These are phyloP conservation scores for Chlamydomonas sphaeroides DNA, from an alignment of 139 green algal genomes.

Conservation along the genomic window DNA sequence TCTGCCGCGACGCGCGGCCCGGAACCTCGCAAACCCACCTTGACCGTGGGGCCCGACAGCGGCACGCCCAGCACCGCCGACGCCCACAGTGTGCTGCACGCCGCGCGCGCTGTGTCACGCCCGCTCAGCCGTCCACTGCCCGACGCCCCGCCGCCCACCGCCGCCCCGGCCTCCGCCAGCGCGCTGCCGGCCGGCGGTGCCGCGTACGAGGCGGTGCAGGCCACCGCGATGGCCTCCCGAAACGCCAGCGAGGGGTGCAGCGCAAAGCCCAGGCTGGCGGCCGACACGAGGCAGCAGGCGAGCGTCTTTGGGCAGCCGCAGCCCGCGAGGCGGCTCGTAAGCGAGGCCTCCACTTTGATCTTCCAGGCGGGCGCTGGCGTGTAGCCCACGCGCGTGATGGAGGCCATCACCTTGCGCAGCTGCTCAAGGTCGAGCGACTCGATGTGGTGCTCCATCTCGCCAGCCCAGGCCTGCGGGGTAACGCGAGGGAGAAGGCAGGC, in stretches of 20 bases:
- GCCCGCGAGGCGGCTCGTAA: neutral
- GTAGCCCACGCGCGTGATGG: slow-evolving; percentile 13
- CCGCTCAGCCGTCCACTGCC: neutral
- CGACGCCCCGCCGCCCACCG: neutral
- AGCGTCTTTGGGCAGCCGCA: slow-evolving; percentile 14
- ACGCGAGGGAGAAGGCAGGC: too few species aligned
- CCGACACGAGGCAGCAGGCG: slow-evolving; percentile 24
- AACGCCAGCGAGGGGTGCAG: slow-evolving; percentile 1
- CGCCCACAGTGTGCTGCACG: slow-evolving; percentile 25
- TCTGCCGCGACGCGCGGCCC: too few species aligned
- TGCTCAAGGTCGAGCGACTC: slow-evolving; percentile 18
- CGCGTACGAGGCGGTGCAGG: neutral
- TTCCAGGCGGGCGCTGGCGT: neutral
- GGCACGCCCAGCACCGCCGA: slow-evolving; percentile 24
- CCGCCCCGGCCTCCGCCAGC: too few species aligned
- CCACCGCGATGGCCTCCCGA: neutral
- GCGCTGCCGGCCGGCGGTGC: too few species aligned
- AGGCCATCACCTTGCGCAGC: slow-evolving; percentile 9
- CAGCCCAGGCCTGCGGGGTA: slow-evolving; percentile 1
- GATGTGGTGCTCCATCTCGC: neutral
- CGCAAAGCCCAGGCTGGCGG: slow-evolving; percentile 18
- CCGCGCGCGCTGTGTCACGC: neutral
- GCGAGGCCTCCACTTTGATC: neutral
- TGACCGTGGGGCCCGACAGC: neutral
- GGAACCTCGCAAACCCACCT: too few species aligned